Evolutionary conservation across 2,329 filamentous ascomycete species (phyloP).

Genomic region (Trichoderma sp.): DNA sequence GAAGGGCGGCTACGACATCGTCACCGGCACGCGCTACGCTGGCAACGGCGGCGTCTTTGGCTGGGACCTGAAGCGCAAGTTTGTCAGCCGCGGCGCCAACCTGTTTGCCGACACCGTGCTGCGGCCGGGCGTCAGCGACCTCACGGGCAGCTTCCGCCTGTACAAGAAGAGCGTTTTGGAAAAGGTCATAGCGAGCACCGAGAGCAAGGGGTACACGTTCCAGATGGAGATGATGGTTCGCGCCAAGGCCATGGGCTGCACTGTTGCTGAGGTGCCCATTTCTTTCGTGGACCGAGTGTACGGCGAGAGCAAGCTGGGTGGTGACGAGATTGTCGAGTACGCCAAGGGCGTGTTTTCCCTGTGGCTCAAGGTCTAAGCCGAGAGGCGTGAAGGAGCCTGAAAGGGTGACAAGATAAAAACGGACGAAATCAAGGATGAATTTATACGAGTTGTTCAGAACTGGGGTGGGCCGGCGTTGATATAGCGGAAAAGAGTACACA

Average conservation of each 20-base stretch:
- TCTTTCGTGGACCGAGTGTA: conserved; percentile 94
- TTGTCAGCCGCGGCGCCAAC: conserved; percentile 85
- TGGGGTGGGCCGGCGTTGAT: conserved; percentile 27
- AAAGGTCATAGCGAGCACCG: conserved; percentile 84
- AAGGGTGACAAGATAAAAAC: too few relatives aligned
- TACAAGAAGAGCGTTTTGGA: conserved; percentile 90
- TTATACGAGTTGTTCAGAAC: conserved; percentile 5
- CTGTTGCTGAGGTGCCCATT: conserved; percentile 93
- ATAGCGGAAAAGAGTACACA: conserved; percentile 22
- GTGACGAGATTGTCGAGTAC: conserved; percentile 95
- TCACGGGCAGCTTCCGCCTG: conserved; percentile 90
- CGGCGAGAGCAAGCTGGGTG: conserved; percentile 91
- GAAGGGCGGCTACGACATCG: conserved; percentile 82
- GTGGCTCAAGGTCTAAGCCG: conserved; percentile 68
- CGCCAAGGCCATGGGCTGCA: conserved; percentile 92
- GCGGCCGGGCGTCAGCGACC: conserved; percentile 87
- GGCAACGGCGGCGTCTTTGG: conserved; percentile 87
- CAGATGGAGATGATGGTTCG: conserved; percentile 99
- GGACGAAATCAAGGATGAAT: conserved; percentile 17
- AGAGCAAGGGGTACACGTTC: conserved; percentile 97
- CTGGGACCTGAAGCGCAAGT: conserved; percentile 90
- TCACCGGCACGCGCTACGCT: conserved; percentile 93
- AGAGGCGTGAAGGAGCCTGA: not conserved
- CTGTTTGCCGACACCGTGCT: conserved; percentile 93
- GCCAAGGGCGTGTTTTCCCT: conserved; percentile 77